Base-by-base conservation (phyloP, 331 rosid genomes). In the Pyracantha coccinea region DNA sequence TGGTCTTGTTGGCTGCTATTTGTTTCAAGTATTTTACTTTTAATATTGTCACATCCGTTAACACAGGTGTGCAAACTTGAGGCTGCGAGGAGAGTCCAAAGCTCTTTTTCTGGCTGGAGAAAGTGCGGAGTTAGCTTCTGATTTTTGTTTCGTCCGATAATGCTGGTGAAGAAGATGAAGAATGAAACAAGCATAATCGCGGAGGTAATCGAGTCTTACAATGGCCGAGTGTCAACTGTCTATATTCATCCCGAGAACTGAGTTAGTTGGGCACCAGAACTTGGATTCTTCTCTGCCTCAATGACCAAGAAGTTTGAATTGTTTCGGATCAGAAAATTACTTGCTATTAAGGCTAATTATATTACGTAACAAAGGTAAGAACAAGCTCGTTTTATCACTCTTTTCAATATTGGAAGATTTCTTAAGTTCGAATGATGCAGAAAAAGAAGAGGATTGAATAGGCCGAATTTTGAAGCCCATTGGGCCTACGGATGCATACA, bases 381-480 rank as follows among this genome's bases (percentile, higher is more conserved):
- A 41, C 5, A 41, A 3, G 15, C 53, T 45, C 2, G 7, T 45
- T 45, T 14, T 14, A 4, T 45, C 53, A 4, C 0, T 45, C 1
- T 45, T 45, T 45, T 45, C 8, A 45, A 0, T 0, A 2, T 15
- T 15, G 1, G 0, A 45, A 45, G 1, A 45, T 0, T 2, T 14
- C 7, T 45, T 45, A 47, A 15, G 3, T 45, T 44, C 6, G 17
- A 44, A 3, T 41, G 47, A 41, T 11, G 3, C 0, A 41, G 47
- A 11, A 41, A 41, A 41, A 10, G 0, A 0, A 47, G 1, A 47
- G 0, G 1, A 15, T 2, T 15, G 8, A 47, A 47, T 47, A 0
- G 53, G 53, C 0, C 2, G 17, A 4, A 1, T 47, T 15, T 47
- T 47, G 8, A 47, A 5, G 8, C 19, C 53, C 0, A 47, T 15